These are phyloP conservation scores for Colletotrichum sp. DNA, from an alignment of 2,329 filamentous ascomycete genomes.

Conservation along the genomic window DNA sequence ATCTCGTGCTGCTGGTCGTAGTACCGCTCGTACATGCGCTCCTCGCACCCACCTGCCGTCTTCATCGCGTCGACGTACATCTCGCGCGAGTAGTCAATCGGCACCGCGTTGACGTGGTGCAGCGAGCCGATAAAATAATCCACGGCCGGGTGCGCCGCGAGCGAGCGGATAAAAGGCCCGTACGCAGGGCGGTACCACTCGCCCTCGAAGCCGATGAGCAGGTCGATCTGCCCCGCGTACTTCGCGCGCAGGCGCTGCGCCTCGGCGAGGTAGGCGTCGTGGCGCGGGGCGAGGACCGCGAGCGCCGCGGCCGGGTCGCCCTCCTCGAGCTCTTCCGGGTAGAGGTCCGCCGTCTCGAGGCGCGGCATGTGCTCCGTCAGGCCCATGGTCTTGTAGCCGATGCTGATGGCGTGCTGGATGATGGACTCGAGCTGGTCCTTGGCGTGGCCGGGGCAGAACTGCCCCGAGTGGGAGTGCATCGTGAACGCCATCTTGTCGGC, in stretches of 20 bases:
- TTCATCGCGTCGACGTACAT: slow-evolving; percentile 71
- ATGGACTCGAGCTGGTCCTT: slow-evolving; percentile 85
- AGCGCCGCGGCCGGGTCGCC: slow-evolving; percentile 54
- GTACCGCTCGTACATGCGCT: slow-evolving; percentile 80
- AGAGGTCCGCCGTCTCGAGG: slow-evolving; percentile 74
- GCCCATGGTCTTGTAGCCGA: slow-evolving; percentile 83
- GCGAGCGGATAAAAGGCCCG: slow-evolving; percentile 58
- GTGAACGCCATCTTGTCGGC: slow-evolving; percentile 81
- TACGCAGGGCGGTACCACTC: slow-evolving; percentile 86
- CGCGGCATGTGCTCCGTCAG: slow-evolving; percentile 97
- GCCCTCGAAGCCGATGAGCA: slow-evolving; percentile 90
- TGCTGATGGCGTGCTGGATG: slow-evolving; percentile 76
- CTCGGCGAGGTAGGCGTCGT: slow-evolving; percentile 77
- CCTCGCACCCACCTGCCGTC: slow-evolving; percentile 61
- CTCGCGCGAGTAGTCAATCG: slow-evolving; percentile 83
- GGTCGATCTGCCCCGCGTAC: slow-evolving; percentile 74
- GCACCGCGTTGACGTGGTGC: slow-evolving; percentile 85
- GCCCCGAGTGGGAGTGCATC: slow-evolving; percentile 96
- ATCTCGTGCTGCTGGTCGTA: slow-evolving; percentile 89
- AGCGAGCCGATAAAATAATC: slow-evolving; percentile 95
- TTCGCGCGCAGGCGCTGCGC: slow-evolving; percentile 73
- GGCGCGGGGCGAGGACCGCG: slow-evolving; percentile 56
- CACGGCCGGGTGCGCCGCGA: slow-evolving; percentile 66
- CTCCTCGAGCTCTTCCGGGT: slow-evolving; percentile 81
- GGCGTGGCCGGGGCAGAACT: slow-evolving; percentile 94